A percentile compares a stretch with the other conserved stretches of the same genome.
Conservation (phyloP, 192 early-diverging fungal species). For the Rhizoclosmatium globosum region DNA sequence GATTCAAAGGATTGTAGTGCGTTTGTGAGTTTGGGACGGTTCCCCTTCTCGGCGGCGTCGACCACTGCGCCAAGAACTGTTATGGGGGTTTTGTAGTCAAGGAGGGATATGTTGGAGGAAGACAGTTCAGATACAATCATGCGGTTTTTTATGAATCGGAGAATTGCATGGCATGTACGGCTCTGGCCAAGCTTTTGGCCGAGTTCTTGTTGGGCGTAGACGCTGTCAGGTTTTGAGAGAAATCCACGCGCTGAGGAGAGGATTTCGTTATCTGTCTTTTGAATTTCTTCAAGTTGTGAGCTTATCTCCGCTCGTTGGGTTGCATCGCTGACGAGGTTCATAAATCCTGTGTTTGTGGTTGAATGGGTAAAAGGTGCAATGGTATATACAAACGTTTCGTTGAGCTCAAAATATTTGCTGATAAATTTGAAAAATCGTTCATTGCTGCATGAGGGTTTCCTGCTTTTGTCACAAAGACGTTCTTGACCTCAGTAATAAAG, state of each 20-base stretch:
- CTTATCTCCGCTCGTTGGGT: conserved; percentile 25
- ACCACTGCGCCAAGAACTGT: conserved; percentile 31
- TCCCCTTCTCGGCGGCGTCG: conserved; percentile 30
- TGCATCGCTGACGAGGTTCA: conserved; percentile 31
- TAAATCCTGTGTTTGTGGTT: not conserved
- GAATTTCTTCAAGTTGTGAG: conserved; percentile 22
- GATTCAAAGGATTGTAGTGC: conserved; percentile 30
- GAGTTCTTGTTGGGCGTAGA: conserved; percentile 28
- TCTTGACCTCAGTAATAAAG: conserved; percentile 4
- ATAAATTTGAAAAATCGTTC: conserved; percentile 25
- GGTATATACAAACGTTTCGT: conserved; percentile 32
- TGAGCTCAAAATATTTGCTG: conserved; percentile 19
- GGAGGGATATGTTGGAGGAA: conserved; percentile 20
- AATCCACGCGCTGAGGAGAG: not conserved
- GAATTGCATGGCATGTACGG: conserved; percentile 30
- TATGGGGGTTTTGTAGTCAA: conserved; percentile 2
- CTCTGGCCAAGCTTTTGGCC: conserved; percentile 11
- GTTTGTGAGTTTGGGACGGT: conserved; percentile 26
- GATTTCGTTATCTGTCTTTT: conserved; percentile 24
- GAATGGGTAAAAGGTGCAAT: not conserved
- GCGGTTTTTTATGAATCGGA: conserved; percentile 39
- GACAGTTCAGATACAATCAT: conserved; percentile 40
- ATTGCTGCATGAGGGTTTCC: conserved; percentile 29
- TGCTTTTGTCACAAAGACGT: not conserved
- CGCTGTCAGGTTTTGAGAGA: conserved; percentile 6